Evolutionary conservation across 1,284 basidiomycete genomes (phyloP).

Genomic region (Marasmius fiardii): DNA sequence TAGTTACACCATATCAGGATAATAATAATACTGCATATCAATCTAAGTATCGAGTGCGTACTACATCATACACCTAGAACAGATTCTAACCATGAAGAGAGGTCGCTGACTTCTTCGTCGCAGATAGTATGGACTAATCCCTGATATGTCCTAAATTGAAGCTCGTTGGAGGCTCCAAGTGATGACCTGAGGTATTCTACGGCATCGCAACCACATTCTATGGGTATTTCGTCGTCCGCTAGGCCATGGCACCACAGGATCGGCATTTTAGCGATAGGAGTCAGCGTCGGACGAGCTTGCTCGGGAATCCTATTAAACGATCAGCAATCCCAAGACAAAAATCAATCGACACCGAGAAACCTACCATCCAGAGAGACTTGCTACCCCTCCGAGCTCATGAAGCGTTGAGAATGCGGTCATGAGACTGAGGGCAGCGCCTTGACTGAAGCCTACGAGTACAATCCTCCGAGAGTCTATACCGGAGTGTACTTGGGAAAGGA

Average conservation of each 20-base stretch:
- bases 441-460: slow-evolving; percentile 41
- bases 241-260: slow-evolving; percentile 41
- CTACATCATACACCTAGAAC: background rate
- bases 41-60: background rate
- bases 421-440: slow-evolving; percentile 39
- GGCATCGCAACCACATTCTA: slow-evolving; percentile 30
- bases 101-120: slow-evolving; percentile 32
- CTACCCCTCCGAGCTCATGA: slow-evolving; percentile 40
- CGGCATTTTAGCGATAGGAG: slow-evolving; percentile 27
- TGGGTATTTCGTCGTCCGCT: slow-evolving; percentile 34
- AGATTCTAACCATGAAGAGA: slow-evolving; percentile 18
- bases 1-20: background rate
- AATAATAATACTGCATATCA: background rate
- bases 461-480: slow-evolving; percentile 34
- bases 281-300: slow-evolving; percentile 6
- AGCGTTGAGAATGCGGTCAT: slow-evolving; percentile 37
- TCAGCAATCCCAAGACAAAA: too few relatives aligned
- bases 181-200: slow-evolving; percentile 28
- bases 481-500: slow-evolving; percentile 34
- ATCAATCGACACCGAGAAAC: background rate
- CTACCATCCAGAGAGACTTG: slow-evolving; percentile 39
- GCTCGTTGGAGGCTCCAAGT: slow-evolving; percentile 23
- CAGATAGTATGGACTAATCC: slow-evolving; percentile 33
- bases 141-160: slow-evolving; percentile 30
- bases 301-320: background rate